Evolutionary conservation across 371 early-diverging fungal genomes (phyloP).

Genomic region (Thermomucor indicae-seudaticae): DNA sequence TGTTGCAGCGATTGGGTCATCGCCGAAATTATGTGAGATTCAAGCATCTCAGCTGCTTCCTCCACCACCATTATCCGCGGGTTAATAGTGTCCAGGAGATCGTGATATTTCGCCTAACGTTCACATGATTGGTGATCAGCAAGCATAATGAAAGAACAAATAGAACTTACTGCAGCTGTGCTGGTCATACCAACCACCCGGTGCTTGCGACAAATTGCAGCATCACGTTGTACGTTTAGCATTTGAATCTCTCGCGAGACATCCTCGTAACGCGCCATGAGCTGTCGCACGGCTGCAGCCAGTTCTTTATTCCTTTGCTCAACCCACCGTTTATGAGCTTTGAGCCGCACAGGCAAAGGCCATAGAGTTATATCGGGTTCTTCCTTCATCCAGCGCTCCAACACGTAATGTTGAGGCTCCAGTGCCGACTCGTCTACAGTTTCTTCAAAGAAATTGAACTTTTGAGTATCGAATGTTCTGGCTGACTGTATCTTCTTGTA

Average conservation of each 20-base stretch:
- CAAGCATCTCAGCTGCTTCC: constrained; percentile 76
- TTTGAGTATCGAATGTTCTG: neutral
- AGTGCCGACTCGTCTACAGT: constrained; percentile 1
- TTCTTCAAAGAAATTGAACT: constrained; percentile 31
- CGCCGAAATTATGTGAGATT: constrained; percentile 63
- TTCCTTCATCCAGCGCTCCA: constrained; percentile 39
- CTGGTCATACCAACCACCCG: constrained; percentile 70
- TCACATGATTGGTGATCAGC: neutral
- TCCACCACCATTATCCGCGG: constrained; percentile 63
- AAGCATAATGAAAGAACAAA: neutral
- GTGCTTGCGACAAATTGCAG: constrained; percentile 35
- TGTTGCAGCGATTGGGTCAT: constrained; percentile 57
- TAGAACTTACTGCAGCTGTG: constrained; percentile 59
- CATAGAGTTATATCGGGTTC: constrained; percentile 48
- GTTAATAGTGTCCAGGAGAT: constrained; percentile 40
- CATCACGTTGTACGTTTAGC: constrained; percentile 33
- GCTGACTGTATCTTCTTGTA: constrained; percentile 24
- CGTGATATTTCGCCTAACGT: constrained; percentile 57
- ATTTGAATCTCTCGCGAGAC: constrained; percentile 41
- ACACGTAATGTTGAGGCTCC: constrained; percentile 13
- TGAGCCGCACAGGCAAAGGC: constrained; percentile 47
- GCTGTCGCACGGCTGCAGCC: constrained; percentile 16
- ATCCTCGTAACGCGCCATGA: constrained; percentile 33
- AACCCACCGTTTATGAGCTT: constrained; percentile 57
- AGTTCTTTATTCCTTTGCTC: constrained; percentile 27